A percentile compares a stretch with the other conserved stretches of the same genome.
These are phyloP conservation scores for Sphaerulina populicola DNA, from an alignment of 2,329 filamentous ascomycete species.

Conservation along the genomic window DNA sequence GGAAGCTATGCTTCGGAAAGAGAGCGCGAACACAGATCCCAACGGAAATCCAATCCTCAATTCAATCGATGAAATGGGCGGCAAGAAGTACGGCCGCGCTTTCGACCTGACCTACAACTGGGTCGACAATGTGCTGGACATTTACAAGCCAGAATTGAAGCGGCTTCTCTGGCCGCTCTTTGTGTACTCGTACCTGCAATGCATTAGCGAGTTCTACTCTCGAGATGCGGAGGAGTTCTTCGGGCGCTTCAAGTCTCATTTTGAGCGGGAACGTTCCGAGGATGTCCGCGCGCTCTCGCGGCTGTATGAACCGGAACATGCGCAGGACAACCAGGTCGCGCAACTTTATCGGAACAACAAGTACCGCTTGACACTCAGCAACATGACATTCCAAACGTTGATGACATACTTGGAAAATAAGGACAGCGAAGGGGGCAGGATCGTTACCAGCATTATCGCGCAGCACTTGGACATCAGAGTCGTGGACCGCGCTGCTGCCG, in stretches of 20 bases:
- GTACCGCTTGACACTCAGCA: conserved; percentile 83
- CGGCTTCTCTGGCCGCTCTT: conserved; percentile 90
- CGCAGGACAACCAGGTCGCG: conserved; percentile 66
- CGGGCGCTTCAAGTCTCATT: conserved; percentile 56
- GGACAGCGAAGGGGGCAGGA: conserved; percentile 66
- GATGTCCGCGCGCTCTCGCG: conserved; percentile 68
- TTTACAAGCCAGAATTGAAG: conserved; percentile 89
- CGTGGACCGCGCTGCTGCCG: conserved; percentile 47
- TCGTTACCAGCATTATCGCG: conserved; percentile 66
- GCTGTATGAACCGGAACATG: conserved; percentile 68
- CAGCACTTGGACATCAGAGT: conserved; percentile 52
- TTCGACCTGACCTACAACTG: conserved; percentile 52
- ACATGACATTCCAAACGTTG: conserved; percentile 70
- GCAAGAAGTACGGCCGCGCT: conserved; percentile 67
- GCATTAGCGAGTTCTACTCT: conserved; percentile 63
- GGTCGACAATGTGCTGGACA: conserved; percentile 84
- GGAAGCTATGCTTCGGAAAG: conserved; percentile 83
- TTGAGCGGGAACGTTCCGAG: conserved; percentile 69
- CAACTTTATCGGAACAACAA: conserved; percentile 78
- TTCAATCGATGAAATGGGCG: conserved; percentile 58
- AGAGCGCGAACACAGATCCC: conserved; percentile 73
- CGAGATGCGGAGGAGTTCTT: conserved; percentile 69
- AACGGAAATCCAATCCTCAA: conserved; percentile 67
- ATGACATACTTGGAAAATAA: conserved; percentile 88
- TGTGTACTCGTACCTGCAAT: conserved; percentile 80